phyloP scores from a whole-genome alignment of 495 filamentous ascomycete genomes.

The Collariella sp. region DNA sequence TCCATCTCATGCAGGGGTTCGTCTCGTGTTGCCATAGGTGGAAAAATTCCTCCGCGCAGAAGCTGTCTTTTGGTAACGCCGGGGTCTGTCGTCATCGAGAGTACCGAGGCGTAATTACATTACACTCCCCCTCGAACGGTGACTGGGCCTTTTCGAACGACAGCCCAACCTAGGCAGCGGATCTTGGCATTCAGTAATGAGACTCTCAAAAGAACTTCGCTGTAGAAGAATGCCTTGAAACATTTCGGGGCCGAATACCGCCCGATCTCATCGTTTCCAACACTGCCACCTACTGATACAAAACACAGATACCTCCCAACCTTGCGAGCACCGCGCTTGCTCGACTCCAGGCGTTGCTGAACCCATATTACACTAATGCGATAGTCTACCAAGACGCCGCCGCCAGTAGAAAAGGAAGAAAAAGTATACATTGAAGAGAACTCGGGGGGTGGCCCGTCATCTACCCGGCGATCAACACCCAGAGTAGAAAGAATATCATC shows the following conservation, averaged over 20 bases:
- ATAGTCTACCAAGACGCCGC: constrained; percentile 18
- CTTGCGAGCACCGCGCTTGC: not conserved
- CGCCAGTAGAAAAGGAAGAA: constrained; percentile 13
- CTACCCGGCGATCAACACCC: constrained; percentile 34
- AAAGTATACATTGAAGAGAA: constrained; percentile 12
- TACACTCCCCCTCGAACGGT: not conserved
- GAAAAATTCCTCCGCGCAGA: constrained; percentile 6
- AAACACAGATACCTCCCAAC: constrained; percentile 1
- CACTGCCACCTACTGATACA: constrained; percentile 4
- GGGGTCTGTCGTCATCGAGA: not conserved
- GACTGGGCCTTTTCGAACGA: too few species aligned
- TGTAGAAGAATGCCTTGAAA: not conserved
- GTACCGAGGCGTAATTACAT: not conserved
- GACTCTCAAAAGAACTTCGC: too few species aligned
- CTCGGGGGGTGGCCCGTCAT: not conserved
- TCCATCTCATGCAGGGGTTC: not conserved
- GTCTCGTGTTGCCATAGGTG: constrained; percentile 6
- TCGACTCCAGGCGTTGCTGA: not conserved
- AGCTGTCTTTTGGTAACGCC: not conserved
- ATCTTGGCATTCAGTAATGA: too few species aligned
- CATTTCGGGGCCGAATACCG: not conserved
- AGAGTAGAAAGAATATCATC: constrained; percentile 31
- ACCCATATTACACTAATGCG: constrained; percentile 15
- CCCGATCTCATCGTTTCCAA: not conserved
- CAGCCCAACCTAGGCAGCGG: not conserved